phyloP scores from a whole-genome alignment of 2,329 filamentous ascomycete genomes.

The Ploettnerulaceae sp. region DNA sequence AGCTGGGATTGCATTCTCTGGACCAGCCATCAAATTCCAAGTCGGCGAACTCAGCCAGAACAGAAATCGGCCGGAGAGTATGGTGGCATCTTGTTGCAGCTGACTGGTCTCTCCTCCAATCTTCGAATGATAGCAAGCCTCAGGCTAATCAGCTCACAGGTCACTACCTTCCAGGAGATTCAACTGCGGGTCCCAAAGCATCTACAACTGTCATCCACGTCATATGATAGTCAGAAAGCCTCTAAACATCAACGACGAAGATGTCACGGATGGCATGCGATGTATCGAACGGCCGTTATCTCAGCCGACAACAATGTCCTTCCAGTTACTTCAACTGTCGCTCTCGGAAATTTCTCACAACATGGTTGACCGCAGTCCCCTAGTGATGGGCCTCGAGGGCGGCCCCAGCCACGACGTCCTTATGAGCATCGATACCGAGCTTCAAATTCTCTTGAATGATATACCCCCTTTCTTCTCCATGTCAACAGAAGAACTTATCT shows the following conservation, averaged over 20 bases:
- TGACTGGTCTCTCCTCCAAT: constrained; percentile 32
- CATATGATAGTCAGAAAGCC: constrained; percentile 32
- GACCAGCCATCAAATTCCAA: constrained; percentile 21
- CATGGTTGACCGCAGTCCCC: constrained; percentile 34
- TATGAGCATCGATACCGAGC: constrained; percentile 33
- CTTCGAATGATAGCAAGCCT: background rate
- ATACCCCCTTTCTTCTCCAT: constrained; percentile 34
- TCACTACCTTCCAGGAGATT: constrained; percentile 31
- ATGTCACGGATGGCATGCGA: background rate
- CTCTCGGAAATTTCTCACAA: constrained; percentile 36
- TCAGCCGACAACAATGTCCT: constrained; percentile 33
- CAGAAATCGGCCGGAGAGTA: constrained; percentile 35
- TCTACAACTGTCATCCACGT: constrained; percentile 33
- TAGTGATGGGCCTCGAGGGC: constrained; percentile 15
- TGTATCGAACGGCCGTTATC: background rate
- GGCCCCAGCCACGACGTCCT: constrained; percentile 27
- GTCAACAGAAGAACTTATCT: constrained; percentile 4
- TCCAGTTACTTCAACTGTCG: constrained; percentile 35
- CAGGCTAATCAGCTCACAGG: constrained; percentile 6
- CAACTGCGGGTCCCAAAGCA: constrained; percentile 31
- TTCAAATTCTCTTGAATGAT: constrained; percentile 31
- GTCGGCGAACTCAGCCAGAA: constrained; percentile 18
- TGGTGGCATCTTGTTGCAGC: constrained; percentile 38
- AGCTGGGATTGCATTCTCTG: constrained; percentile 17
- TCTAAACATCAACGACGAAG: background rate